phyloP scores from a whole-genome alignment of 2,329 filamentous ascomycete genomes.

The Neoscytalidium dimidiatum region DNA sequence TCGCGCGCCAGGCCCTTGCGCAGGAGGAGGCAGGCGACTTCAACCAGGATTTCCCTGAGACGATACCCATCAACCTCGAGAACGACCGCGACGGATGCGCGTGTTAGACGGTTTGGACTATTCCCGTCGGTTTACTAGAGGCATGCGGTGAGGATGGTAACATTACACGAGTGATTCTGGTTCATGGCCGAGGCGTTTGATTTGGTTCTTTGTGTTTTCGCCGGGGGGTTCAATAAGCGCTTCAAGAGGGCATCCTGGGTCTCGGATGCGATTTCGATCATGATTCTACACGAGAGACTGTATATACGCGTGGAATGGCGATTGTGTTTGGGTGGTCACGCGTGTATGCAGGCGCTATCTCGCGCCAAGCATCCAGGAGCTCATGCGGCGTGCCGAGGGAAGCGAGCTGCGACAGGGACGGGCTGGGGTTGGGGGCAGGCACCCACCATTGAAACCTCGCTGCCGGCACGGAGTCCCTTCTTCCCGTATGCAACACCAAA shows the following conservation, averaged over 20 bases:
- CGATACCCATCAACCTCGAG: slow-evolving; percentile 97
- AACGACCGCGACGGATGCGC: slow-evolving; percentile 90
- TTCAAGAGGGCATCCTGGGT: slow-evolving; percentile 16
- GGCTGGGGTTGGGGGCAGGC: too few relatives aligned
- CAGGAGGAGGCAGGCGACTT: slow-evolving; percentile 99
- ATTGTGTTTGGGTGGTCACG: slow-evolving; percentile 11
- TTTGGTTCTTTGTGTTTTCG: slow-evolving; percentile 9
- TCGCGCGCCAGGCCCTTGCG: slow-evolving; percentile 89
- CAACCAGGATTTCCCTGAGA: slow-evolving; percentile 94
- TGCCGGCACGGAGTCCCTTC: slow-evolving; percentile 4
- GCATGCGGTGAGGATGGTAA: slow-evolving; percentile 13
- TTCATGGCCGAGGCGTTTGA: slow-evolving; percentile 21
- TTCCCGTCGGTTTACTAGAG: not conserved
- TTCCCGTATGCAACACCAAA: slow-evolving; percentile 11
- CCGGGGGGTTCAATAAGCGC: not conserved
- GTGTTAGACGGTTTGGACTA: slow-evolving; percentile 61
- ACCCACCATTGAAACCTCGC: slow-evolving; percentile 5
- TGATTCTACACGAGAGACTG: not conserved
- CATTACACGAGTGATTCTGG: slow-evolving; percentile 27
- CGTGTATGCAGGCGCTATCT: not conserved
- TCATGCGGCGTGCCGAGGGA: slow-evolving; percentile 11
- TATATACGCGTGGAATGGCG: slow-evolving; percentile 14
- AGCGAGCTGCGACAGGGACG: slow-evolving; percentile 13
- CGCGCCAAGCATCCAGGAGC: slow-evolving; percentile 15
- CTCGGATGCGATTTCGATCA: slow-evolving; percentile 11